Conservation (phyloP, 2,329 filamentous ascomycete genomes). For the Meredithiella fracta region DNA sequence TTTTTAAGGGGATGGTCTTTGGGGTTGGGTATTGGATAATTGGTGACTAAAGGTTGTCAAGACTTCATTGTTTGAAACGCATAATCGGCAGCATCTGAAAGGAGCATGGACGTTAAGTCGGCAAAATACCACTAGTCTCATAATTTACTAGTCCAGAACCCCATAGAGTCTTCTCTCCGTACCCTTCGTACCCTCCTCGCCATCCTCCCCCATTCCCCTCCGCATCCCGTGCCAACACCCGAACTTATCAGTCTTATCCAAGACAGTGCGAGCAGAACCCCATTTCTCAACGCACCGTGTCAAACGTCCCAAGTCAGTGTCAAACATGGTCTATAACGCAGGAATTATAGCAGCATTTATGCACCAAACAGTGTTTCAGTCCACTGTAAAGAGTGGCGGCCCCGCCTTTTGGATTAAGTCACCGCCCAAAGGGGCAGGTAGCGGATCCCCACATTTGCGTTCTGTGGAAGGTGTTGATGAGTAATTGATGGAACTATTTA, state of each 20-base stretch:
- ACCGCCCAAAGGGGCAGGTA: neutral
- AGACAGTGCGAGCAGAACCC: too few species aligned
- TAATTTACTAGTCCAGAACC: too few species aligned
- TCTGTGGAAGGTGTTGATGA: neutral
- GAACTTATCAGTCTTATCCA: too few species aligned
- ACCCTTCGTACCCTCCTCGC: too few species aligned
- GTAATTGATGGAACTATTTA: neutral
- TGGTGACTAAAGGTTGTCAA: neutral
- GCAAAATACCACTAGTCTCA: neutral
- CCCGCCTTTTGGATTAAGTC: neutral
- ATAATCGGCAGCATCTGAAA: too few species aligned
- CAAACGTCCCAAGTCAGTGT: neutral
- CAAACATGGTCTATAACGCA: neutral
- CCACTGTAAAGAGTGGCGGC: neutral
- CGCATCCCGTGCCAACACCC: too few species aligned
- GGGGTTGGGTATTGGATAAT: neutral
- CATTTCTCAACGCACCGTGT: neutral
- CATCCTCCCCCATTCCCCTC: too few species aligned
- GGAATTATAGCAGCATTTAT: neutral
- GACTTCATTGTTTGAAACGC: neutral
- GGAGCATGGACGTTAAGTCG: neutral
- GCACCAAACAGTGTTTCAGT: neutral
- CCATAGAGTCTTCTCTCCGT: too few species aligned
- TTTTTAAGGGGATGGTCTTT: neutral
- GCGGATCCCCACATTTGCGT: neutral